Conservation (phyloP, 1,139 yeast genomes). For the Taphrina deformans region DNA sequence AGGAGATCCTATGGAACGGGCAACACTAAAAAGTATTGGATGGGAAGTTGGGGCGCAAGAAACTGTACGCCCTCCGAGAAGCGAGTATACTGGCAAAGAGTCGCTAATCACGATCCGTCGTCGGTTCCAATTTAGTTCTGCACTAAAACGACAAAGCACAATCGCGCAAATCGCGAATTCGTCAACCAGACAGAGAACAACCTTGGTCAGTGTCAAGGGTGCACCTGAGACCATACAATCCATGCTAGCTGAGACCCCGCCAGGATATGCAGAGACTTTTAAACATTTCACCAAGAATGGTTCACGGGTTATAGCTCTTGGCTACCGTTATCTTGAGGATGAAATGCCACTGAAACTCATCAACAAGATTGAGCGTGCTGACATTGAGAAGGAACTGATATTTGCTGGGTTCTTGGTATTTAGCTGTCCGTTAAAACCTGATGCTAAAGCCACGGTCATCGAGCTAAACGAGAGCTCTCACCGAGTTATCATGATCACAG, state of each 20-base stretch:
- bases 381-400: constrained; percentile 67
- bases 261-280: constrained; percentile 77
- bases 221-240: constrained; percentile 96
- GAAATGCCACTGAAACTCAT: constrained; percentile 35
- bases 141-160: constrained; percentile 91
- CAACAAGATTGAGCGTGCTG: constrained; percentile 58
- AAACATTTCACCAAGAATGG: constrained; percentile 93
- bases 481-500: constrained; percentile 95
- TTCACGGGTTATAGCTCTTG: constrained; percentile 92
- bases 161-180: constrained; percentile 60
- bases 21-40: constrained; percentile 80
- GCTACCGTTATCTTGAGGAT: constrained; percentile 69
- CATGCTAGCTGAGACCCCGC: constrained; percentile 73
- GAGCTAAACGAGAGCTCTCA: constrained; percentile 96
- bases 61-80: constrained; percentile 41
- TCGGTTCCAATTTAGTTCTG: constrained; percentile 95
- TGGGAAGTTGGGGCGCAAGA: constrained; percentile 84
- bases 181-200: constrained; percentile 50
- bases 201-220: constrained; percentile 90
- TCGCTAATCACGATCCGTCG: constrained; percentile 66
- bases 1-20: constrained; percentile 99
- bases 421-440: constrained; percentile 94
- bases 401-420: constrained; percentile 95
- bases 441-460: constrained; percentile 83
- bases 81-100: not conserved